Conservation (phyloP, 352 stramenopile genomes). For the Phytophthora tubulina region DNA sequence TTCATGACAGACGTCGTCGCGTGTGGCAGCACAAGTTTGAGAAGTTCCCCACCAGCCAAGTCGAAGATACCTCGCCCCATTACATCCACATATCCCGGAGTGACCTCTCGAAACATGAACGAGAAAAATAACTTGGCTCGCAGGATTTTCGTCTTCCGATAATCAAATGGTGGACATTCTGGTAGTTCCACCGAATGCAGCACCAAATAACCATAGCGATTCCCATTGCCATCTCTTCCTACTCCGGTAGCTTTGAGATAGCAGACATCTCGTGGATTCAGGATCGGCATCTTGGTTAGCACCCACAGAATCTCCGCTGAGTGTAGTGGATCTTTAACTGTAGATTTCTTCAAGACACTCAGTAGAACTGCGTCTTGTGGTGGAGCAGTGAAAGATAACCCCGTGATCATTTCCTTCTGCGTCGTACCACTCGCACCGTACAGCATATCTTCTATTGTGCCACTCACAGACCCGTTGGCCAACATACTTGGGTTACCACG, state of each 20-base stretch:
- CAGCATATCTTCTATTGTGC: constrained; percentile 55
- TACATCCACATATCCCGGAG: constrained; percentile 44
- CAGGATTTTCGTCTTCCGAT: constrained; percentile 34
- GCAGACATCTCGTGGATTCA: constrained; percentile 51
- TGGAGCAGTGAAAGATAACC: constrained; percentile 34
- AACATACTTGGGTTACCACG: constrained; percentile 50
- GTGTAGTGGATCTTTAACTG: constrained; percentile 45
- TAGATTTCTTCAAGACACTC: constrained; percentile 42
- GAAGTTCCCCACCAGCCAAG: constrained; percentile 41
- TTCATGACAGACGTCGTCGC: constrained; percentile 40
- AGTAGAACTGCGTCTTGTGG: constrained; percentile 45
- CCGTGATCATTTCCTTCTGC: constrained; percentile 46
- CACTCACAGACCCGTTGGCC: constrained; percentile 39
- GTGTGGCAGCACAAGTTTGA: constrained; percentile 37
- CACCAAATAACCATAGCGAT: constrained; percentile 53
- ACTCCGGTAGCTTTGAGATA: constrained; percentile 56
- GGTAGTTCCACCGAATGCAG: constrained; percentile 51
- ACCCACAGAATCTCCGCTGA: constrained; percentile 56
- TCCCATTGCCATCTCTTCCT: constrained; percentile 37
- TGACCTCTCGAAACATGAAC: constrained; percentile 48
- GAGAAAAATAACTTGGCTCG: constrained; percentile 50
- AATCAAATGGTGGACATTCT: constrained; percentile 49
- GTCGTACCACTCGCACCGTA: constrained; percentile 47
- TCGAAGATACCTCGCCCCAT: constrained; percentile 52
- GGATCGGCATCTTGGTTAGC: constrained; percentile 42